Evolutionary conservation across 2,329 filamentous ascomycete genomes (phyloP).

Genomic region (Aspergillus piperis): DNA sequence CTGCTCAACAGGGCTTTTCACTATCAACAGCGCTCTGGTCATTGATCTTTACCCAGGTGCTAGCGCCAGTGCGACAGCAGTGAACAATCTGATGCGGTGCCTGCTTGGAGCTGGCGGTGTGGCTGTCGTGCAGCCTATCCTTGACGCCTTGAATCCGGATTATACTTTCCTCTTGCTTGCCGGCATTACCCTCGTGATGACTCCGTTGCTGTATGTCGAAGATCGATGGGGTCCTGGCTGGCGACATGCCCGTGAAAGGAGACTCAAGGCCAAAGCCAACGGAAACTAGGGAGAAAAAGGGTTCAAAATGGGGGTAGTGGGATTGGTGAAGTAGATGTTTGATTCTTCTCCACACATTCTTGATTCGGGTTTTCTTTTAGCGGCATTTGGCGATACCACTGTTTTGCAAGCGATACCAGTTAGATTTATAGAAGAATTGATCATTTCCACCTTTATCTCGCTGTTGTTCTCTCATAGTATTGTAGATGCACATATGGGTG

Average conservation of each 20-base stretch:
- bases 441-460: neutral
- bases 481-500: too few species aligned
- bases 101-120: conserved; percentile 39
- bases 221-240: conserved; percentile 31
- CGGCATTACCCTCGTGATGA: conserved; percentile 29
- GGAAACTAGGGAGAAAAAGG: neutral
- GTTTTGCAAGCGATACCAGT: neutral
- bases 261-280: conserved; percentile 3
- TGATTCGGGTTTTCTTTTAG: neutral
- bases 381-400: neutral
- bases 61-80: conserved; percentile 40
- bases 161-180: conserved; percentile 31
- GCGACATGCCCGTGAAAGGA: conserved; percentile 25
- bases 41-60: conserved; percentile 41
- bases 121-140: conserved; percentile 34
- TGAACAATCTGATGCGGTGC: conserved; percentile 42
- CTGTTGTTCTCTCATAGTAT: neutral
- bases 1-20: conserved; percentile 37
- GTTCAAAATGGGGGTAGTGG: neutral
- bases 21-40: conserved; percentile 38
- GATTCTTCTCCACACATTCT: neutral
- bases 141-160: conserved; percentile 34
- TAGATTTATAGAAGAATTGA: neutral
- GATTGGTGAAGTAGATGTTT: neutral
- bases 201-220: conserved; percentile 28